Base-by-base conservation (phyloP, 192 early-diverging fungal genomes). In the Podila verticillata region DNA sequence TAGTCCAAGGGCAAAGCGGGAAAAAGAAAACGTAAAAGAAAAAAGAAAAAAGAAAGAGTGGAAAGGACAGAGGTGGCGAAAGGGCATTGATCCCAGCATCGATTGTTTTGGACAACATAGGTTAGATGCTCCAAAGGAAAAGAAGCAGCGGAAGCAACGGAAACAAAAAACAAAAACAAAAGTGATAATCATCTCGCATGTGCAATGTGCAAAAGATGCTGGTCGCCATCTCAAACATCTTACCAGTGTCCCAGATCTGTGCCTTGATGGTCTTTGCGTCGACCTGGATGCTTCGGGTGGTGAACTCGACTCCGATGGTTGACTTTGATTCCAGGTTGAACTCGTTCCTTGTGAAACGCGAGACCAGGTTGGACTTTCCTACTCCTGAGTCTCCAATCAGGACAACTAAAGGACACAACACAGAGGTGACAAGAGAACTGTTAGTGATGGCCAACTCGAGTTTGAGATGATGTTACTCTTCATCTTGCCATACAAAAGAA, bases 241-340 rank as follows among this genome's bases (percentile, higher is more conserved):
- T 82, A 88, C 95, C 98, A 66, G 98, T 99, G 88, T 99, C 98
- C 98, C 98, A 99, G 84, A 99, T 98, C 84, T 99, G 97, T 56
- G 96, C 96, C 86, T 98, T 99, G 84, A 99, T 96, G 17, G 94
- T 96, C 88, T 99, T 99, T 69, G 90, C 87, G 68, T 99, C 96
- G 47, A 99, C 96, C 81, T 97, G 93, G 72, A 99, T 97, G 85
- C 90, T 94, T 70, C 96, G 88, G 34, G 96, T 98, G 48, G 95
- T 96, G 85, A 98, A 99, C 81, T 99, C 98, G 61, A 99, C 96
- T 75, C 98, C 98, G 84, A 99, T 99, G 62, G 98, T 99, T 35
- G 96, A 96, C 86, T 98, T 98, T 67, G 96, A 98, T 82, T 97
- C 96, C 68, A 97, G 88, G 85, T 96, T 97, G 85, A 99, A 99